Percentiles rank a stretch among this genome's conserved stretches.
Conservation (phyloP, 495 filamentous ascomycete genomes). For the Aspergillus indologenus region DNA sequence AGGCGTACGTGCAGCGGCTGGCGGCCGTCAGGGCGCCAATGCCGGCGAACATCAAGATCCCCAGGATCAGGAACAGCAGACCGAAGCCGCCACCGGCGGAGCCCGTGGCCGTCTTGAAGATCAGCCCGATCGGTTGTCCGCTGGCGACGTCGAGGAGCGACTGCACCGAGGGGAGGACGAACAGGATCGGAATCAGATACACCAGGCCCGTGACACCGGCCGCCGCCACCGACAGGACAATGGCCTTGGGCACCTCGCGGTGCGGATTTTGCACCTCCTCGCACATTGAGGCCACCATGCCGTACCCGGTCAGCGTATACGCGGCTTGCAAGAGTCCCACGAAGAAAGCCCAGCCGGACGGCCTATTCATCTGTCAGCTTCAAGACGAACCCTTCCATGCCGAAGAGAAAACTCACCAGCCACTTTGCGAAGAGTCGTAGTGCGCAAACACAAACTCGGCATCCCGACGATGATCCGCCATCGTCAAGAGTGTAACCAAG, state of each 20-base stretch:
- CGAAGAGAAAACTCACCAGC: constrained; percentile 40
- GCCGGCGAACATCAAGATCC: constrained; percentile 70
- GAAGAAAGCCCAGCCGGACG: constrained; percentile 61
- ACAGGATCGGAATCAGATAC: constrained; percentile 64
- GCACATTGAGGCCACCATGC: constrained; percentile 57
- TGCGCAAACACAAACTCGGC: constrained; percentile 60
- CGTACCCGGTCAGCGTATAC: constrained; percentile 59
- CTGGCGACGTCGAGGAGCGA: constrained; percentile 55
- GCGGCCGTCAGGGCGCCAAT: constrained; percentile 70
- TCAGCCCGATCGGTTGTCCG: constrained; percentile 46
- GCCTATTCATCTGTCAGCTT: constrained; percentile 26
- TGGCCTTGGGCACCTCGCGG: constrained; percentile 65
- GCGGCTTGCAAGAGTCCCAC: constrained; percentile 60
- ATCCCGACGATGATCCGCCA: constrained; percentile 51
- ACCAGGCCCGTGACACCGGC: constrained; percentile 66
- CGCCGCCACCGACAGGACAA: constrained; percentile 67
- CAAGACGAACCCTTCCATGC: constrained; percentile 3
- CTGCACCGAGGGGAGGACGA: constrained; percentile 57
- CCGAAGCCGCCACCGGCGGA: constrained; percentile 61
- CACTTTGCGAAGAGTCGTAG: constrained; percentile 55
- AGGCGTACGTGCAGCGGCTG: constrained; percentile 74
- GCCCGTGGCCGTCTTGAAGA: constrained; percentile 36
- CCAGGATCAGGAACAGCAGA: constrained; percentile 68
- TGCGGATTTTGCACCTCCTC: constrained; percentile 69
- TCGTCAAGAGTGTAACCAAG: constrained; percentile 54